phyloP scores from a whole-genome alignment of 192 early-diverging fungal genomes.

The Kappamyces sp. region DNA sequence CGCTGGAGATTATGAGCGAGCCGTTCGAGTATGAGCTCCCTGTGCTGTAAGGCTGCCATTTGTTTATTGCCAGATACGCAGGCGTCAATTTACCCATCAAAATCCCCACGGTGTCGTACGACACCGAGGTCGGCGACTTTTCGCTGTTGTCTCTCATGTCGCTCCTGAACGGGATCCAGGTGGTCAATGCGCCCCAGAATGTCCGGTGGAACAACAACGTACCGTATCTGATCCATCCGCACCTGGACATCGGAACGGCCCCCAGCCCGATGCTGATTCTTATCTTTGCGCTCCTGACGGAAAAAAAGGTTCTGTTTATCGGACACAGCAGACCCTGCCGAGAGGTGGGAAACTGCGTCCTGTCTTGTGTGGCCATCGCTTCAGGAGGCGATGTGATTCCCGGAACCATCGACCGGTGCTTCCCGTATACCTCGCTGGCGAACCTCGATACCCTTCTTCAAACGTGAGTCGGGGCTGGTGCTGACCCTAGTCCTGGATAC shows the following conservation, averaged over 20 bases:
- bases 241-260: constrained; percentile 77
- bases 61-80: neutral
- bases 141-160: constrained; percentile 3
- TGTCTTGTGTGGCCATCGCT: constrained; percentile 82
- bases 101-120: constrained; percentile 14
- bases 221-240: constrained; percentile 66
- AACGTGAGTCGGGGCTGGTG: constrained; percentile 44
- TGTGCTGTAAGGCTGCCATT: neutral
- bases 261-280: constrained; percentile 85
- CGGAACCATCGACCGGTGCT: constrained; percentile 82
- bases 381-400: constrained; percentile 85
- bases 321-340: constrained; percentile 84
- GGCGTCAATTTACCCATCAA: constrained; percentile 16
- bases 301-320: constrained; percentile 87
- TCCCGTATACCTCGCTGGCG: constrained; percentile 83
- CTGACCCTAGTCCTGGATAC: constrained; percentile 59
- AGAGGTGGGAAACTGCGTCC: constrained; percentile 88
- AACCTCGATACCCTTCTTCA: constrained; percentile 78
- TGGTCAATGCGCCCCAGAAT: constrained; percentile 32
- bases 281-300: constrained; percentile 85
- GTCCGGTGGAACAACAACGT: constrained; percentile 32
- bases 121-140: constrained; percentile 16
- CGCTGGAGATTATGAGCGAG: constrained; percentile 8
- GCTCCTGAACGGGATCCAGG: constrained; percentile 3
- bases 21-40: constrained; percentile 8